phyloP scores from a whole-genome alignment of 331 rosid genomes.

The Malus hybrid region DNA sequence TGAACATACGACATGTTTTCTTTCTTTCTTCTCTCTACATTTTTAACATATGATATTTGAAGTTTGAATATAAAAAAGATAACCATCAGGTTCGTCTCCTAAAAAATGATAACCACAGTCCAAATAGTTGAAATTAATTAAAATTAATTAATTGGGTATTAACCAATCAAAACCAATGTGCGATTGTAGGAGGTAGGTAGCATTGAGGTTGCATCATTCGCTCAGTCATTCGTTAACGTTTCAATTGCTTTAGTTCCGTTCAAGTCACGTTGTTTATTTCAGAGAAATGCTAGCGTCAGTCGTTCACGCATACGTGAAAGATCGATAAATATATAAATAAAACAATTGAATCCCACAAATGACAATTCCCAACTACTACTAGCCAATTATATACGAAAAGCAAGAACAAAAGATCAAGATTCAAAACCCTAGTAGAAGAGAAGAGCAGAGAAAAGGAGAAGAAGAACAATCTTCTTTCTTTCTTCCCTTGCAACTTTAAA shows the following conservation, averaged over 20 bases:
- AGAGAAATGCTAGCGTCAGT: background rate
- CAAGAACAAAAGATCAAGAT: background rate
- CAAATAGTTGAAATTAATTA: background rate
- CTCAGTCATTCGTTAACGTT: background rate
- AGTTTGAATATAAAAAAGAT: background rate
- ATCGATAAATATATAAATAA: background rate
- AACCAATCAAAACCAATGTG: background rate
- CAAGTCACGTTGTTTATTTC: background rate
- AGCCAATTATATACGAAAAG: background rate
- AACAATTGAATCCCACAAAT: background rate
- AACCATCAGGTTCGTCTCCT: background rate
- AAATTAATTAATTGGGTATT: background rate
- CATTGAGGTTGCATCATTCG: background rate
- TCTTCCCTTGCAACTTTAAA: background rate
- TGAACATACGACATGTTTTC: background rate
- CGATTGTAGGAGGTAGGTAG: background rate
- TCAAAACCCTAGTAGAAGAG: background rate
- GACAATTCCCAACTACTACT: background rate
- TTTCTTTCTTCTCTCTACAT: background rate
- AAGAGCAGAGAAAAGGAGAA: too few relatives aligned
- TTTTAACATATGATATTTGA: background rate
- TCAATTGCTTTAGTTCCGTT: background rate
- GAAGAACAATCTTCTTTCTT: background rate
- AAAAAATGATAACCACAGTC: background rate
- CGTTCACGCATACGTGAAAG: background rate